Evolutionary conservation across 345 rosid genomes (phyloP).

Genomic region (Populus tremula): DNA sequence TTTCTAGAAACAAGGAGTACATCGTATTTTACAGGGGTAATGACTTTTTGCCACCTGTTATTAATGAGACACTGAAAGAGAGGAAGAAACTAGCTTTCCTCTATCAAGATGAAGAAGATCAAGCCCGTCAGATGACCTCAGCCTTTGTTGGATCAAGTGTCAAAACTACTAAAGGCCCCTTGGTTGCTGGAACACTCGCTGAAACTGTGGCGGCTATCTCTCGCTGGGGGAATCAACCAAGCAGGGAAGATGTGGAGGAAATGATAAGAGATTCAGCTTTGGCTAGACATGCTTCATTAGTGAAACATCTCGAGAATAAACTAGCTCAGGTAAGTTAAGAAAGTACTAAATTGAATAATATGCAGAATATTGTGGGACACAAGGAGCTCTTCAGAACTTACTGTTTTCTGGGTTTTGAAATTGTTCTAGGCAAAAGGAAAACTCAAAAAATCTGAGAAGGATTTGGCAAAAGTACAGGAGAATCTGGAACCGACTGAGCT

Average conservation of each 20-base stretch:
- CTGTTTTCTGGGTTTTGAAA: constrained; percentile 13
- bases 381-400: neutral
- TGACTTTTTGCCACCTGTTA: constrained; percentile 78
- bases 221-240: constrained; percentile 64
- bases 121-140: constrained; percentile 53
- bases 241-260: constrained; percentile 52
- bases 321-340: constrained; percentile 59
- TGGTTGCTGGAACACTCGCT: constrained; percentile 83
- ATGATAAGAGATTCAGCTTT: constrained; percentile 60
- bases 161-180: constrained; percentile 35
- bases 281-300: constrained; percentile 46
- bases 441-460: constrained; percentile 59
- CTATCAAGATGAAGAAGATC: constrained; percentile 73
- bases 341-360: neutral
- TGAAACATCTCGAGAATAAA: constrained; percentile 64
- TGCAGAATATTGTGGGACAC: neutral
- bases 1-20: constrained; percentile 83
- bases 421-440: constrained; percentile 63
- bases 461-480: constrained; percentile 66
- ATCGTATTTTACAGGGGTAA: constrained; percentile 93
- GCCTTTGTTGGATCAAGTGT: constrained; percentile 28
- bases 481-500: constrained; percentile 70
- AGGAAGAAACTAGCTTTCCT: constrained; percentile 49
- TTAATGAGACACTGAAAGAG: constrained; percentile 55
- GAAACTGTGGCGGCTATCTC: constrained; percentile 84